A percentile compares a stretch with the other conserved stretches of the same genome.
Conservation (phyloP, 257 asterid species). For the Schizonepeta tenuifolia region DNA sequence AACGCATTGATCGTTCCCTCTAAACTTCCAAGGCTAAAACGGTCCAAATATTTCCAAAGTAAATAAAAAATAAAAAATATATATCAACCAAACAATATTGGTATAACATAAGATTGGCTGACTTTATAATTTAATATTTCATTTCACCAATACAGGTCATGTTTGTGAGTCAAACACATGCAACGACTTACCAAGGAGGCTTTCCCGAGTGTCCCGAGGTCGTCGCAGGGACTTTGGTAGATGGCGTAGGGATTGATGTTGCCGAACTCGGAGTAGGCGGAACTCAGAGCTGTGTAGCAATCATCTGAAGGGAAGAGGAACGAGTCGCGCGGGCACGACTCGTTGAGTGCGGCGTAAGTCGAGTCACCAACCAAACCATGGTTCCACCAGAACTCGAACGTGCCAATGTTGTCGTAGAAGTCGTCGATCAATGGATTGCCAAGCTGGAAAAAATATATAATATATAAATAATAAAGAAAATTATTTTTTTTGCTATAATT, state of each 20-base stretch:
- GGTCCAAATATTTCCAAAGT: background rate
- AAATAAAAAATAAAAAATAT: background rate
- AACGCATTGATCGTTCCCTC: constrained; percentile 62
- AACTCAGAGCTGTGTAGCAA: constrained; percentile 45
- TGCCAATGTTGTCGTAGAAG: constrained; percentile 51
- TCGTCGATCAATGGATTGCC: constrained; percentile 66
- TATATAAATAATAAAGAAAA: background rate
- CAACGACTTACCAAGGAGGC: constrained; percentile 44
- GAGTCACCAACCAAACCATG: constrained; percentile 55
- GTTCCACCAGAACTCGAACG: constrained; percentile 66
- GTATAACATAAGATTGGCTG: too few species aligned
- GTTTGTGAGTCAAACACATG: background rate
- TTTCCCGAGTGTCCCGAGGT: constrained; percentile 40
- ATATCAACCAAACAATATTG: too few species aligned
- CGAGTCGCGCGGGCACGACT: constrained; percentile 50
- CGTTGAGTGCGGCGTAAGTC: constrained; percentile 47
- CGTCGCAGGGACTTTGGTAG: constrained; percentile 42
- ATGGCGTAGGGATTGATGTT: constrained; percentile 58
- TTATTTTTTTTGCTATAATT: too few species aligned
- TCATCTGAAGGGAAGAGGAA: constrained; percentile 44
- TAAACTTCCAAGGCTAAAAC: constrained; percentile 59
- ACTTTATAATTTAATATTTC: background rate
- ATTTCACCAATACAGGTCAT: background rate
- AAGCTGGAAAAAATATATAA: constrained; percentile 31
- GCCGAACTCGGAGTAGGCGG: constrained; percentile 50